Evolutionary conservation across 495 filamentous ascomycete genomes (phyloP), one percentile per base, ranked within the genome.

Genomic region (Aspergillus sparsus): DNA sequence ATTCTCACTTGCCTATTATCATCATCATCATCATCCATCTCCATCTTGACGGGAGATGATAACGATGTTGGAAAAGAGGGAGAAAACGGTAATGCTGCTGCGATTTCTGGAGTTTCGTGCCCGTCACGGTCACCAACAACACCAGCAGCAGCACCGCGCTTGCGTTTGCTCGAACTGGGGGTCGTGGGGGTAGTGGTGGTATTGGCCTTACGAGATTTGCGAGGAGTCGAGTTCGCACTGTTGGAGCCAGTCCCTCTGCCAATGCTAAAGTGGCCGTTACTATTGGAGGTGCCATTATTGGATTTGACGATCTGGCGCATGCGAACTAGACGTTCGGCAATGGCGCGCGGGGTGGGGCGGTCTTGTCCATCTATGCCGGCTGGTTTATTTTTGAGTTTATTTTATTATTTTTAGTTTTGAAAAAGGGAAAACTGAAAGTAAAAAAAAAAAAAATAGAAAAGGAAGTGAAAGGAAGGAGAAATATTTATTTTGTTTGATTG

Each of bases 311-410:
- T 54, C 6, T 69, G 58, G 39, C 77, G 76, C 55, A 83, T 78
- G 11, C 67, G 73, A n/a, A 67, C 58, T 0, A 83, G 70, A 6
- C 76, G 78, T 57, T 82, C 80, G 8, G 67, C 71, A 54, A 83
- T 80, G n/a, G 80, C 80, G 31, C 80, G 76, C 0, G 77, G 62
- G 31, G 80, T 82, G 1, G 79, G 79, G 7, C 61, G 64, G 7
- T 72, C 62, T 11, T 67, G 18, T 36, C 37, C 59, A 8, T 45
- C 50, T 3, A 65, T 49, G 39, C 16, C 42, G 46, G 69, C 70
- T 75, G 61, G 37, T 13, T 37, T 55, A 34, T 31, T 42, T 41
- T 36, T 55, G 41, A 15, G 10, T 42, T 39, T 3, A 18, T 36
- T 60, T 33, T 50, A 31, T 55, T 45, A 42, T 39, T 34, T 27